Evolutionary conservation across 2,329 filamentous ascomycete species (phyloP).

Genomic region (Lasiodiplodia citricola): DNA sequence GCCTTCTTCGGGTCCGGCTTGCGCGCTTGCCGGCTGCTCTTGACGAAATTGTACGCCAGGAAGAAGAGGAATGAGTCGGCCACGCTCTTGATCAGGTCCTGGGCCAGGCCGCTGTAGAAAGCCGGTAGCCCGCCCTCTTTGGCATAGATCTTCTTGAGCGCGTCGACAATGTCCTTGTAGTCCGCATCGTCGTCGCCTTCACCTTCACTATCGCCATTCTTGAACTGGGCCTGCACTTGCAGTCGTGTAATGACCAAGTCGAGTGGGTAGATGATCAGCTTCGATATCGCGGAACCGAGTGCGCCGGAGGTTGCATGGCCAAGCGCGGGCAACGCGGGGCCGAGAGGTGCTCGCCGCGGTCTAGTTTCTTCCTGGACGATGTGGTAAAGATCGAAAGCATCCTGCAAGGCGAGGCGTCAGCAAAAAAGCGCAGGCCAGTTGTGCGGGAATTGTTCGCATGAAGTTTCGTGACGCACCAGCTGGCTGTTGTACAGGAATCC

Average conservation of each 20-base stretch:
- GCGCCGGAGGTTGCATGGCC: constrained; percentile 84
- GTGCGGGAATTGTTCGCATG: not conserved
- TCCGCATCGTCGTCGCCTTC: constrained; percentile 47
- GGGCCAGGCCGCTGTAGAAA: constrained; percentile 62
- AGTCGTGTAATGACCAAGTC: constrained; percentile 81
- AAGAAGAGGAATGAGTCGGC: constrained; percentile 86
- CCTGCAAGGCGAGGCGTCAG: constrained; percentile 32
- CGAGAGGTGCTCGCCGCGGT: constrained; percentile 33
- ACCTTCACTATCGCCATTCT: constrained; percentile 39
- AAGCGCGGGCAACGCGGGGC: constrained; percentile 70
- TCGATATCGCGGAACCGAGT: constrained; percentile 77
- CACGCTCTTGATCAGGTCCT: constrained; percentile 53
- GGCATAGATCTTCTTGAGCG: constrained; percentile 71
- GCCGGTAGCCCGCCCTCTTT: constrained; percentile 72
- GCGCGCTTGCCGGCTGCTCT: constrained; percentile 48
- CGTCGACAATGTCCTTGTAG: constrained; percentile 72
- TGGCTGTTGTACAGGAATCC: constrained; percentile 42
- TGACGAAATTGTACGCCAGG: constrained; percentile 72
- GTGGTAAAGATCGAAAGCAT: constrained; percentile 51
- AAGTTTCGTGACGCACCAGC: constrained; percentile 16
- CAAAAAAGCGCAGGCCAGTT: not conserved
- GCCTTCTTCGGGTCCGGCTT: constrained; percentile 35
- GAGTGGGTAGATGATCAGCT: constrained; percentile 79
- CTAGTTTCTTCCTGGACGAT: constrained; percentile 44
- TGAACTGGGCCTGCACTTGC: constrained; percentile 73